Base-by-base conservation (phyloP, 805 yeast species). In the Candida mattraensis region DNA sequence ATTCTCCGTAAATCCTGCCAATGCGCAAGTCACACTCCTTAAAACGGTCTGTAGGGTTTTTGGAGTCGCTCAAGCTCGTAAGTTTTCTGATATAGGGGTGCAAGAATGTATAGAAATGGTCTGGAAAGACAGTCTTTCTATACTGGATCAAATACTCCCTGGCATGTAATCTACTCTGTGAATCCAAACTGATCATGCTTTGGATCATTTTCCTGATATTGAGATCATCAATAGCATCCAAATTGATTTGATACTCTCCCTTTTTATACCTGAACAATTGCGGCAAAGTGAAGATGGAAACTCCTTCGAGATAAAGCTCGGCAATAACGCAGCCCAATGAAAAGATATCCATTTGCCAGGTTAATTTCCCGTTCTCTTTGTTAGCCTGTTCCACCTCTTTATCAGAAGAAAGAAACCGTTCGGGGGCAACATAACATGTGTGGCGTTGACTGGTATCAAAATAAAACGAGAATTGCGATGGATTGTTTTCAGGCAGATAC, bases 351-450 rank as follows among this genome's bases (percentile, higher is more conserved):
- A 86, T 85, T 31, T 74, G 73, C 18, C 68, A 66, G 1, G 80
- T 72, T 18, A 85, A 55, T 10, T 47, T 2, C 58, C 68, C 37
- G 14, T 27, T 20, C 15, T 29, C 7, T 20, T 33, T 32, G 26
- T 28, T 12, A 16, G 31, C 27, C 28, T 38, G 20, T 7, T 27
- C 42, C 26, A 48, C 48, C 5, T 49, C 56, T 4, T 51, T 59
- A 3, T 53, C 53, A 4, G 63, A 47, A 42, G 63, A 49, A 51
- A 67, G 42, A 51, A 93, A 91, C 46, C 99, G 66, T 56, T 93
- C 99, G 0, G 99, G 99, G 0, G 99, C 98, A 27, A 93, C 60
- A 58, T 91, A 91, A 60, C 99, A 93, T 2, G 78, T 74, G 50
- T 96, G 71, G 45, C 97, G 69, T 54, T 78, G 86, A 2, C 95